Conservation (phyloP, 140 eudicot species). For the Cichorium intybus region DNA sequence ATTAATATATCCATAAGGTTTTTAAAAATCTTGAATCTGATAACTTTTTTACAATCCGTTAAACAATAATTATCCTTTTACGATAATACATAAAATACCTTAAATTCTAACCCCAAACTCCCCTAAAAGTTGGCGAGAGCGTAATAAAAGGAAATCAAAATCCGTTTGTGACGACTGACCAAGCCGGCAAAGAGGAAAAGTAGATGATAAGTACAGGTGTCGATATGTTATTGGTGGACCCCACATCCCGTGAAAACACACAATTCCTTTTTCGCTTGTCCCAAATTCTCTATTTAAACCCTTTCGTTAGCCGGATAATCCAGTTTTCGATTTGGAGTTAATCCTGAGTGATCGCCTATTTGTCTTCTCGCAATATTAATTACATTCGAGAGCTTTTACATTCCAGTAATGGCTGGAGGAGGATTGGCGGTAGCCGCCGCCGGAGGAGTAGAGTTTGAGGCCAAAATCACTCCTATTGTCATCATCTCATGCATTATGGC, state of each 20-base stretch:
- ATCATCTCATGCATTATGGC: conserved; percentile 94
- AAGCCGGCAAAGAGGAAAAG: conserved; percentile 49
- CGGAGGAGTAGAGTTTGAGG: conserved; percentile 81
- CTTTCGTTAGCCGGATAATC: conserved; percentile 2
- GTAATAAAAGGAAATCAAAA: neutral
- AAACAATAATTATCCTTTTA: no score
- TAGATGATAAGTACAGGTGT: conserved; percentile 34
- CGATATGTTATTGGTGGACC: conserved; percentile 19
- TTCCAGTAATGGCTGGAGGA: conserved; percentile 69
- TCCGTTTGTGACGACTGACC: neutral
- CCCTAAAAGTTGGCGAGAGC: neutral
- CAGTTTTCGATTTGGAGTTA: neutral
- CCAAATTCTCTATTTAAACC: conserved; percentile 23
- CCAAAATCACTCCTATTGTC: conserved; percentile 88
- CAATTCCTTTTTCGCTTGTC: neutral
- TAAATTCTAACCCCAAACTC: no score
- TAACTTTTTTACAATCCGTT: no score
- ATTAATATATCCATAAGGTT: no score
- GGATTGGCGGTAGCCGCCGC: conserved; percentile 55
- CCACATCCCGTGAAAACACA: conserved; percentile 15
- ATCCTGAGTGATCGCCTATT: neutral
- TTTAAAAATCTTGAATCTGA: no score
- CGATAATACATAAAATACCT: no score
- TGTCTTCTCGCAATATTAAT: neutral
- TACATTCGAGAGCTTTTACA: neutral